Evolutionary conservation across 192 early-diverging fungal genomes (phyloP).

Genomic region (Coemansia sp.): DNA sequence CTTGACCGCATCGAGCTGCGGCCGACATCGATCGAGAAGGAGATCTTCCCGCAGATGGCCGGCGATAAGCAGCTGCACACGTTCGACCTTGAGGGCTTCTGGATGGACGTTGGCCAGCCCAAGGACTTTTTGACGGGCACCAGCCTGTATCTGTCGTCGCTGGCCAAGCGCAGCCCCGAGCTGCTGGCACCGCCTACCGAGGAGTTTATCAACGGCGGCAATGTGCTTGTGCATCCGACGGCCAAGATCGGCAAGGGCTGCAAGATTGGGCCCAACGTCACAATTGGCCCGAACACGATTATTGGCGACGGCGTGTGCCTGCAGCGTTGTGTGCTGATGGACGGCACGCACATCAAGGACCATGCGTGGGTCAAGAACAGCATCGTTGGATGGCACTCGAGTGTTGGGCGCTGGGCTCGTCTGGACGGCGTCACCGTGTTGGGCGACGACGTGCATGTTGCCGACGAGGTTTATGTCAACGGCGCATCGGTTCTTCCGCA

Average conservation of each 20-base stretch:
- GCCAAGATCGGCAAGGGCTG: constrained; percentile 95
- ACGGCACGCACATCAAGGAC: constrained; percentile 81
- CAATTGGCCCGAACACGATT: constrained; percentile 86
- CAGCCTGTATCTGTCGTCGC: constrained; percentile 84
- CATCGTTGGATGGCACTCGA: constrained; percentile 96
- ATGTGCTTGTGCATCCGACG: constrained; percentile 88
- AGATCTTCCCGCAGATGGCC: constrained; percentile 95
- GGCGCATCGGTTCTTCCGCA: constrained; percentile 96
- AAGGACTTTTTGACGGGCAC: constrained; percentile 97
- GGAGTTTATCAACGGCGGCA: constrained; percentile 76
- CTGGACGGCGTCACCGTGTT: constrained; percentile 93
- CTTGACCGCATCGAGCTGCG: constrained; percentile 90
- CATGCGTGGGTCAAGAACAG: constrained; percentile 86
- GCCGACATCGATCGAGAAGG: constrained; percentile 98
- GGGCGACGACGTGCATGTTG: constrained; percentile 94
- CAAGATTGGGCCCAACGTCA: constrained; percentile 96
- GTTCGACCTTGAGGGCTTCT: constrained; percentile 93
- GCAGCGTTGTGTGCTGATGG: constrained; percentile 84
- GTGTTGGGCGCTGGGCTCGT: constrained; percentile 92
- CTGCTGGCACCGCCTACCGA: constrained; percentile 65
- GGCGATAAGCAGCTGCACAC: constrained; percentile 83
- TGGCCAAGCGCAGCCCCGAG: constrained; percentile 76
- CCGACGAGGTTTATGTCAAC: constrained; percentile 93
- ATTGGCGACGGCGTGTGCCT: constrained; percentile 96
- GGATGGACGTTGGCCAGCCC: constrained; percentile 99